These are phyloP conservation scores for Candida sanyiensis DNA, from an alignment of 805 yeast species.

Conservation along the genomic window DNA sequence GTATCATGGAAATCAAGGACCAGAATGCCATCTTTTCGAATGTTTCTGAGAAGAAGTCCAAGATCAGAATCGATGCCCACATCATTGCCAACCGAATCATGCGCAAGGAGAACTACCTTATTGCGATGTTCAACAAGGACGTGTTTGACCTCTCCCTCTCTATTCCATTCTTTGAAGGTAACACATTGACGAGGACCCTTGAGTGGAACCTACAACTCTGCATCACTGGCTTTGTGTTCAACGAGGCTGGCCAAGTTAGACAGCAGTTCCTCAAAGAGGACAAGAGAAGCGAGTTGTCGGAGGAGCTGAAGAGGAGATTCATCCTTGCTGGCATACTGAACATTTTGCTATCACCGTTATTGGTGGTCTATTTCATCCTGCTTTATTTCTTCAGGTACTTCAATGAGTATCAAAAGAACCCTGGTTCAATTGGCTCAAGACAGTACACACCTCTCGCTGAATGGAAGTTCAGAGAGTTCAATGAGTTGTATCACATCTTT, in stretches of 20 bases:
- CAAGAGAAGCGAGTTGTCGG: conserved; percentile 58
- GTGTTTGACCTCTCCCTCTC: conserved; percentile 63
- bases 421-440: conserved; percentile 73
- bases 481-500: conserved; percentile 88
- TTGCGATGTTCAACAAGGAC: conserved; percentile 79
- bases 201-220: conserved; percentile 95
- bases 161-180: conserved; percentile 37
- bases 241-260: conserved; percentile 75
- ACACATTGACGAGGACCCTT: conserved; percentile 69
- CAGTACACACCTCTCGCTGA: conserved; percentile 93
- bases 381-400: conserved; percentile 86
- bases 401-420: conserved; percentile 86
- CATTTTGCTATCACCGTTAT: conserved; percentile 76
- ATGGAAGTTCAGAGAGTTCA: conserved; percentile 92
- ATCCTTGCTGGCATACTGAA: conserved; percentile 84
- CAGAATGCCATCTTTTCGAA: conserved; percentile 60
- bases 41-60: conserved; percentile 56
- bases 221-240: conserved; percentile 79
- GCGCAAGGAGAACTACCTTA: conserved; percentile 91
- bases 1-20: conserved; percentile 68
- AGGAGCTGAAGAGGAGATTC: conserved; percentile 72
- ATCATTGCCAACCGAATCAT: conserved; percentile 92
- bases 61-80: conserved; percentile 80
- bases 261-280: conserved; percentile 63
- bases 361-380: conserved; percentile 75